phyloP scores from a whole-genome alignment of 257 asterid species.

The Solanum gracilifrons region DNA sequence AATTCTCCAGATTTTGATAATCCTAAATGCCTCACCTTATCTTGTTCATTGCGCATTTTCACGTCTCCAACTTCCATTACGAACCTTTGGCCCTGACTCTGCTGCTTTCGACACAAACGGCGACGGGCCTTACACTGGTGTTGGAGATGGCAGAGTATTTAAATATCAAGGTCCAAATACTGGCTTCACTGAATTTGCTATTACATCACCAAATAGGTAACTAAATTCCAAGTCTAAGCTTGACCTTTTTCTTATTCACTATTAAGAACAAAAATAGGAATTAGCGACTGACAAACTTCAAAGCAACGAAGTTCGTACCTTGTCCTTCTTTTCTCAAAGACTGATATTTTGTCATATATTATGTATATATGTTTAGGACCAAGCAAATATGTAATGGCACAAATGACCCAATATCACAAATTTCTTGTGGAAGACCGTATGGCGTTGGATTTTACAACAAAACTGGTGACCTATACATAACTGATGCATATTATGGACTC shows the following conservation, averaged over 20 bases:
- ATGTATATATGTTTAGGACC: neutral
- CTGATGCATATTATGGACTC: neutral
- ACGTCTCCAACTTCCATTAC: neutral
- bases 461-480: neutral
- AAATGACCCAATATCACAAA: neutral
- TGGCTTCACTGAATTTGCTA: neutral
- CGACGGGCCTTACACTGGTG: slow-evolving; percentile 32
- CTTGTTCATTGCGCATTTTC: neutral
- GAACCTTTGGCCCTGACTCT: slow-evolving; percentile 27
- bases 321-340: neutral
- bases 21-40: neutral
- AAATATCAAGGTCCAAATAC: slow-evolving; percentile 9
- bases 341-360: neutral
- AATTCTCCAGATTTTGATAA: neutral
- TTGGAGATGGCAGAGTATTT: slow-evolving; percentile 41
- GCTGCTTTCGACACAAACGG: slow-evolving; percentile 18
- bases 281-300: neutral
- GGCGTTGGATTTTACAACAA: neutral
- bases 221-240: neutral
- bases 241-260: neutral
- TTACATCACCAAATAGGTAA: neutral
- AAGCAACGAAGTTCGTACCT: neutral
- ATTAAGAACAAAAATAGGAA: neutral
- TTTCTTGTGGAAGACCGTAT: neutral
- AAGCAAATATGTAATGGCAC: neutral